Percentiles rank a stretch among this genome's conserved stretches.
Conservation (phyloP, 306 rosid species). For the Mimosa pudica region DNA sequence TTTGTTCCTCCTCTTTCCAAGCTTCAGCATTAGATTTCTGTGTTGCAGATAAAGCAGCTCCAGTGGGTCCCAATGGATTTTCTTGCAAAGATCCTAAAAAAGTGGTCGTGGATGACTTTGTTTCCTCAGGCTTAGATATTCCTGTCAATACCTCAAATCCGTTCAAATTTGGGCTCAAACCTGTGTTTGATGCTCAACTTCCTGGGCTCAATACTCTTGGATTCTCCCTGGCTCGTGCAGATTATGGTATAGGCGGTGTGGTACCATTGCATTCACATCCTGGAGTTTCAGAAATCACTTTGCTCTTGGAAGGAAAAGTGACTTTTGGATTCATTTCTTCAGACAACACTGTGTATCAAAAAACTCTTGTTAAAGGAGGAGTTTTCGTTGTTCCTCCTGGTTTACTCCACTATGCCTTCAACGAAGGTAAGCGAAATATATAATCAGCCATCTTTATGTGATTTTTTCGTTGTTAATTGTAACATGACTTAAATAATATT, state of each 20-base stretch:
- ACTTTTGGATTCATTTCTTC: not conserved
- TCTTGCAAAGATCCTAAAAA: conserved; percentile 1
- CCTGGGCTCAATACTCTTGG: not conserved
- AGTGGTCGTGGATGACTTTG: not conserved
- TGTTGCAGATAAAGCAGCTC: conserved; percentile 58
- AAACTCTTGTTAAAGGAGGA: not conserved
- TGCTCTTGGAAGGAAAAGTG: not conserved
- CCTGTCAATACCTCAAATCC: not conserved
- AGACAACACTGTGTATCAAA: not conserved
- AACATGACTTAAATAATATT: no score
- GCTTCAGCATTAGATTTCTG: conserved; percentile 80
- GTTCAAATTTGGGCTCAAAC: not conserved
- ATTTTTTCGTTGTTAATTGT: not conserved
- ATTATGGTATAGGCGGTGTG: not conserved
- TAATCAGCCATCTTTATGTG: not conserved
- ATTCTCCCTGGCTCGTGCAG: not conserved
- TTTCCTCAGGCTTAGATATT: not conserved
- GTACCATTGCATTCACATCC: not conserved
- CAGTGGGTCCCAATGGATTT: conserved; percentile 2
- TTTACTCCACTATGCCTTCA: not conserved
- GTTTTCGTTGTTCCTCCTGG: not conserved
- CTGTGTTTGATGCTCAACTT: not conserved
- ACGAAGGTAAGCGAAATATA: not conserved
- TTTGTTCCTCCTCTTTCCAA: conserved; percentile 25
- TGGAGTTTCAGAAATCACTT: not conserved